Conservation (phyloP, 1,139 yeast species). For the Hemisphaericaspora subhashii region DNA sequence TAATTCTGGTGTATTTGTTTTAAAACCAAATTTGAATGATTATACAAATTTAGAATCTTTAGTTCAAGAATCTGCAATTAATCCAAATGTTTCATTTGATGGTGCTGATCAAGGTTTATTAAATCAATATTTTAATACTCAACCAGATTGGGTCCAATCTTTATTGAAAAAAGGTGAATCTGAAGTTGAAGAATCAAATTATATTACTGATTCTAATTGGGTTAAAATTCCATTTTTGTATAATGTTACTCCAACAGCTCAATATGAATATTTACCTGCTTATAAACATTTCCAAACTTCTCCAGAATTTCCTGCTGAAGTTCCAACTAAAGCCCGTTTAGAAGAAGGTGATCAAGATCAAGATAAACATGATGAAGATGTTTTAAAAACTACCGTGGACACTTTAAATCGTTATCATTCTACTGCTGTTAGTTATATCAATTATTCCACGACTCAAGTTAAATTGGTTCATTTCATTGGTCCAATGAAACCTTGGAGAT, state of each 20-base stretch:
- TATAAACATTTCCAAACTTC: slow-evolving; percentile 51
- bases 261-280: slow-evolving; percentile 86
- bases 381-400: slow-evolving; percentile 16
- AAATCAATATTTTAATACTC: slow-evolving; percentile 69
- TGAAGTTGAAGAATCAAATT: slow-evolving; percentile 10
- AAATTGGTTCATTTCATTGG: slow-evolving; percentile 84
- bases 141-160: slow-evolving; percentile 42
- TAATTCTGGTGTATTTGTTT: slow-evolving; percentile 81
- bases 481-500: slow-evolving; percentile 75
- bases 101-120: slow-evolving; percentile 96
- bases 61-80: slow-evolving; percentile 23
- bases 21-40: slow-evolving; percentile 55
- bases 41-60: slow-evolving; percentile 45
- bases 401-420: slow-evolving; percentile 23
- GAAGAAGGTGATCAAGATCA: slow-evolving; percentile 7
- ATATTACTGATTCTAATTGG: slow-evolving; percentile 48
- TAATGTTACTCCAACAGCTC: slow-evolving; percentile 83
- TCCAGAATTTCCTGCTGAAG: slow-evolving; percentile 8
- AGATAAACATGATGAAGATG: slow-evolving; percentile 9
- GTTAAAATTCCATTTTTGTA: slow-evolving; percentile 71
- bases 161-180: slow-evolving; percentile 11
- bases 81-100: slow-evolving; percentile 60
- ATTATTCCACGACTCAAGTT: slow-evolving; percentile 32
- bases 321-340: slow-evolving; percentile 7
- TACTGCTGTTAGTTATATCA: slow-evolving; percentile 27